A percentile compares a stretch with the other conserved stretches of the same genome.
Evolutionary conservation across 306 rosid genomes (phyloP).

Genomic region (Medicago truncatula): DNA sequence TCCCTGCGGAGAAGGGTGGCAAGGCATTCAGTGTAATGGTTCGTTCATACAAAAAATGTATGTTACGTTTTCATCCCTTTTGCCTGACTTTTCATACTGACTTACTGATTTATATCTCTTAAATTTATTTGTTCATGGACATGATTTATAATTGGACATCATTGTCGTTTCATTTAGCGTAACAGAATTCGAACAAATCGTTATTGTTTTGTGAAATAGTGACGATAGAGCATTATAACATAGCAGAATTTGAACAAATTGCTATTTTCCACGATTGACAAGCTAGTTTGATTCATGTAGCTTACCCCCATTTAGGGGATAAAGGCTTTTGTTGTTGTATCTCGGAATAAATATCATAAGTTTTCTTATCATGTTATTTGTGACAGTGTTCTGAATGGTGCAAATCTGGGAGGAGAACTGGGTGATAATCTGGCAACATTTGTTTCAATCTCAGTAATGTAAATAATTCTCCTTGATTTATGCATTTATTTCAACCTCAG

Average conservation of each 20-base stretch:
- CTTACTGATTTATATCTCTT: slow-evolving; percentile 23
- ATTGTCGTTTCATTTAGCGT: background rate
- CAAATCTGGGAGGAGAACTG: slow-evolving; percentile 90
- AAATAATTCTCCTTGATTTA: slow-evolving; percentile 48
- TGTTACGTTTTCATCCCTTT: slow-evolving; percentile 33
- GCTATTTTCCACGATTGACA: background rate
- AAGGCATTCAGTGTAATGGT: slow-evolving; percentile 81
- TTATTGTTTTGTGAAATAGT: background rate
- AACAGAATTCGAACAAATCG: background rate
- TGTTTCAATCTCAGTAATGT: slow-evolving; percentile 72
- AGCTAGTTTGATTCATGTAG: background rate
- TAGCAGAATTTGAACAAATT: background rate
- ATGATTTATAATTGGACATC: background rate
- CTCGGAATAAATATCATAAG: slow-evolving; percentile 10
- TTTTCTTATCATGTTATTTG: slow-evolving; percentile 46
- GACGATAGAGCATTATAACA: background rate
- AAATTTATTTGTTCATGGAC: background rate
- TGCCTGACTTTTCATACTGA: slow-evolving; percentile 28
- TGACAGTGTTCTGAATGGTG: slow-evolving; percentile 77
- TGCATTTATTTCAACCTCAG: slow-evolving; percentile 10
- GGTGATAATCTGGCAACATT: slow-evolving; percentile 72
- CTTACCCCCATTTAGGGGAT: background rate
- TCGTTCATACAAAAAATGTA: slow-evolving; percentile 73
- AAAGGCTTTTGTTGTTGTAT: slow-evolving; percentile 4
- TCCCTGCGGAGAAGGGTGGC: slow-evolving; percentile 98